Conservation (phyloP, 2,329 filamentous ascomycete species). For the Coniosporium tulheliwenetii region DNA sequence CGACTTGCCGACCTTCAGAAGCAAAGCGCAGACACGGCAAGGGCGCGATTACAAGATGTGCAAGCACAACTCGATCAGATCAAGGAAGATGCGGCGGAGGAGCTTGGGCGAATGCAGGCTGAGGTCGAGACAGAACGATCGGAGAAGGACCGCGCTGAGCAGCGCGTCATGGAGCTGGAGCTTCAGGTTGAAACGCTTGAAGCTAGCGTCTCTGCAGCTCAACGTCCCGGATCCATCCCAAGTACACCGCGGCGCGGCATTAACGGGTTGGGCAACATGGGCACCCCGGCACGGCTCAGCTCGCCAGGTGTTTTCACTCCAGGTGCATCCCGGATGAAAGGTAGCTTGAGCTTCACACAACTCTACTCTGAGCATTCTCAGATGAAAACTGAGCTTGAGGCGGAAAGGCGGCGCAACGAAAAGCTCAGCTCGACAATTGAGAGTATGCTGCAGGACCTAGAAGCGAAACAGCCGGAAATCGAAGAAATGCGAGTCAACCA, state of each 20-base stretch:
- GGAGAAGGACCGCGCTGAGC: conserved; percentile 46
- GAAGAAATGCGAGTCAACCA: conserved; percentile 74
- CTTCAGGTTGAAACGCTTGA: conserved; percentile 44
- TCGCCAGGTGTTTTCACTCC: conserved; percentile 39
- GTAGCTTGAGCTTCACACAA: conserved; percentile 43
- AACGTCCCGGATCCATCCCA: conserved; percentile 21
- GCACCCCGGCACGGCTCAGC: conserved; percentile 32
- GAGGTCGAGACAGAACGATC: conserved; percentile 36
- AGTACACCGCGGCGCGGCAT: conserved; percentile 37
- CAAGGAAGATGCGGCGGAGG: conserved; percentile 50
- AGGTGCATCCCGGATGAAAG: conserved; percentile 35
- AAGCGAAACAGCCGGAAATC: conserved; percentile 75
- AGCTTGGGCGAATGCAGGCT: conserved; percentile 31
- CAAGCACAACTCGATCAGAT: conserved; percentile 47
- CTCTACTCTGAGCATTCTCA: conserved; percentile 47
- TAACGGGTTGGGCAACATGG: conserved; percentile 28
- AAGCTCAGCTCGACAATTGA: conserved; percentile 65
- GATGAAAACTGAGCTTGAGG: conserved; percentile 55
- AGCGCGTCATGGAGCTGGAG: conserved; percentile 49
- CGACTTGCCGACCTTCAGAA: conserved; percentile 72
- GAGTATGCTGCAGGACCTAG: conserved; percentile 70
- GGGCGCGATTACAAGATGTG: conserved; percentile 53
- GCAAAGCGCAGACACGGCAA: conserved; percentile 57
- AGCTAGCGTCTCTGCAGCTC: conserved; percentile 30
- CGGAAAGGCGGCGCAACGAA: conserved; percentile 58